A percentile compares a stretch with the other conserved stretches of the same genome.
phyloP scores from a whole-genome alignment of 2,329 filamentous ascomycete species.

The Ophiosphaerella korrae region DNA sequence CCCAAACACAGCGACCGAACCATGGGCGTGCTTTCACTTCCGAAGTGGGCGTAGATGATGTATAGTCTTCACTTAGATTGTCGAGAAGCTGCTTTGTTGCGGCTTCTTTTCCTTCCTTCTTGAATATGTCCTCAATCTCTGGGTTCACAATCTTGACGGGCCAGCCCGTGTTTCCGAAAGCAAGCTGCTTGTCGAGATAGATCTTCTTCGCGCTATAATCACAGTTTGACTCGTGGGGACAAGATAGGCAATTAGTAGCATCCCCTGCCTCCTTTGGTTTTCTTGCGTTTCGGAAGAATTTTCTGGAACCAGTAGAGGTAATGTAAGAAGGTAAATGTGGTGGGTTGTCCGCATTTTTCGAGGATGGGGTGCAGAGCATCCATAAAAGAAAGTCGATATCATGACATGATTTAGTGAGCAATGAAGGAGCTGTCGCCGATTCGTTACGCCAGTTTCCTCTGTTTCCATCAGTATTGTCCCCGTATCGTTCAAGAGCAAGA shows the following conservation, averaged over 20 bases:
- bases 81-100: slow-evolving; percentile 59
- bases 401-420: slow-evolving; percentile 95
- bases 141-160: slow-evolving; percentile 88
- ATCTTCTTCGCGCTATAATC: slow-evolving; percentile 85
- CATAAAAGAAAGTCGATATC: slow-evolving; percentile 93
- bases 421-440: slow-evolving; percentile 74
- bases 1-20: slow-evolving; percentile 96
- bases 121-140: slow-evolving; percentile 80
- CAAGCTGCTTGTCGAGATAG: slow-evolving; percentile 73
- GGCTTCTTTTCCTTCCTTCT: slow-evolving; percentile 50
- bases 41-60: slow-evolving; percentile 57
- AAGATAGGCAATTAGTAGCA: slow-evolving; percentile 87
- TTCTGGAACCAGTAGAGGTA: slow-evolving; percentile 75
- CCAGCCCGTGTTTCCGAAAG: slow-evolving; percentile 73
- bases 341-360: slow-evolving; percentile 44
- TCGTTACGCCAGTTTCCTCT: slow-evolving; percentile 92
- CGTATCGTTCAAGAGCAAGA: background rate
- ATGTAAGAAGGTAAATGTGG: slow-evolving; percentile 77
- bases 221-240: slow-evolving; percentile 74
- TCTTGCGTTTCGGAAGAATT: slow-evolving; percentile 74
- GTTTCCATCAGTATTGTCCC: slow-evolving; percentile 3
- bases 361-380: slow-evolving; percentile 77
- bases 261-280: slow-evolving; percentile 76
- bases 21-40: slow-evolving; percentile 62
- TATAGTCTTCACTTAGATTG: slow-evolving; percentile 61